Base-by-base conservation (phyloP, 225 moss, liverwort and hornwort species). In the Antitrichia curtipendula region DNA sequence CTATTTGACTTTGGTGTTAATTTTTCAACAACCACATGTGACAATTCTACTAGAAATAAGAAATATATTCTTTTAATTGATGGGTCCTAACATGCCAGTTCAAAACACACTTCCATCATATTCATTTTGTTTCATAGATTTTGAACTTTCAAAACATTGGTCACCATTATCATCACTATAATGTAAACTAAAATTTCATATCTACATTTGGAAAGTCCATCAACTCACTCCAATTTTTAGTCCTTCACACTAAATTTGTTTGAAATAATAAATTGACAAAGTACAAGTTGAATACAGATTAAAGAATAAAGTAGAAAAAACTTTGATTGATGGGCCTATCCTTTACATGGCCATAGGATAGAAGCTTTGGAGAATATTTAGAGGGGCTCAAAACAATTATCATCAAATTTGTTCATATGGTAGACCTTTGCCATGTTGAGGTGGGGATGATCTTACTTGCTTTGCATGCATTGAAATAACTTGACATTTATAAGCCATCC, bases 381-480 rank as follows among this genome's bases (percentile, higher is more conserved):
- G 1, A 32, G 1, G 8, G 21, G 0, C 5, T 32, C 0, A 0
- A 0, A 75, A 31, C 1, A 12, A 50, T 50, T 50, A 16, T 32
- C 21, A 50, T 50, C 74, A 75, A 50, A 8, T 75, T 75, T 75
- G 5, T 5, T 5, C 3, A 47, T 7, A 47, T 45, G 1, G 2
- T 29, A 31, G 6, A 29, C 11, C 18, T 16, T 47, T 6, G 1
- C 0, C 1, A 0, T 18, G 0, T 69, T 40, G 24, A 69, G 18
- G 22, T 52, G 2, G 14, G 0, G 2, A 21, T 47, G 4, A 47
- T 31, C 10, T 16, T 54, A 25, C 2, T 54, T 25, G n/a, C 4
- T 54, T n/a, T 10, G 16, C 7, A 36, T 38, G 31, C 32, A n/a
- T 24, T 53, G 25, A 77, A 54, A 16, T 11, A 36, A 36, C 9